Base-by-base conservation (phyloP, 495 filamentous ascomycete genomes). In the Penicillium verhagenii region DNA sequence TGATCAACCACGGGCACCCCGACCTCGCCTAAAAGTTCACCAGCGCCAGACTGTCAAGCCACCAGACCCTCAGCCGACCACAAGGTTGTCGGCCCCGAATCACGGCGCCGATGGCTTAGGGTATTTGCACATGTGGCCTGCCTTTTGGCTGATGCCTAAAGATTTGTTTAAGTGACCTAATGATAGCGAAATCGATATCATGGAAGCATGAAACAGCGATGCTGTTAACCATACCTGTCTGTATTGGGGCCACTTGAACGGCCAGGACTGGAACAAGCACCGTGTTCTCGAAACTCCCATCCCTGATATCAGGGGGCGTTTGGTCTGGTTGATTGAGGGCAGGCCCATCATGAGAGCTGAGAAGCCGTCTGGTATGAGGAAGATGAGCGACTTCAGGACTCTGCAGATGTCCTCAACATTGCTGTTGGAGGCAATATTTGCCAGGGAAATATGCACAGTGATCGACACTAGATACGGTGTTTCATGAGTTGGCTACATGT, bases 111-210 rank as follows among this genome's bases (percentile, higher is more conserved):
- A 58, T 64, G 6, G 64, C 64, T 20, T 47, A 53, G 29, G 64
- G 64, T 53, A 67, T 67, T 53, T 67, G n/a, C n/a, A n/a, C n/a
- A n/a, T n/a, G n/a, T n/a, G 64, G 64, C 64, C 64, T 47, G 64
- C 64, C 25, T 67, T 67, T 59, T 67, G 64, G 64, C 58, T 67
- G 64, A 61, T 67, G 57, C 64, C 64, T 59, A 64, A 67, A 61
- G 64, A 67, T 43, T 61, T 61, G 43, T 67, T 67, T 53, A 61
- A 64, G 58, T 67, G 64, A 61, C 64, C 64, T 23, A 58, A 64
- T 43, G 64, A 67, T 51, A 61, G 64, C n/a, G 64, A 67, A 55
- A 24, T 67, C 25, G 64, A 67, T 40, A 67, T 67, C 11, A 64
- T 64, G 61, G 64, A 67, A 49, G 58, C 55, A 19, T 67, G 64